Base-by-base conservation (phyloP, 345 rosid genomes). In the Lepidium sativum region DNA sequence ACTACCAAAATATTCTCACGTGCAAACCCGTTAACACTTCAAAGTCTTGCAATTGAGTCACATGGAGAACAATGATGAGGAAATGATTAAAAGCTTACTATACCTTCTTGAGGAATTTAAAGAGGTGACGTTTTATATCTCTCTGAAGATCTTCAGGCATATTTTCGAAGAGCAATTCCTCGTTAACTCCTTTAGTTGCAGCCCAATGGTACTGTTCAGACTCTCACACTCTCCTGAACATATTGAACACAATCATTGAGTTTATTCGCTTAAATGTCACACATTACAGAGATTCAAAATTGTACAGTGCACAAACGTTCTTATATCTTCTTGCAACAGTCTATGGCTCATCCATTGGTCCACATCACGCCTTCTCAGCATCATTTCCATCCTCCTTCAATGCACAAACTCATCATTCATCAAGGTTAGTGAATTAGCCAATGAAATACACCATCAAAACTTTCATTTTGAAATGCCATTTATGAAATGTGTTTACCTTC, bases 311-410 rank as follows among this genome's bases (percentile, higher is more conserved):
- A 49, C 58, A 7, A 0, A 85, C 97, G 81, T 82, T 77, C 83
- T 78, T 32, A 87, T 73, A 9, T 77, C 72, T 73, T 60, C 79
- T 11, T 95, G 95, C 53, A 90, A 78, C 40, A 81, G 80, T 2
- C 95, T 83, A 56, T 80, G 95, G 41, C 84, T 82, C 97, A 87
- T 90, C 97, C 95, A 90, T 33, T 82, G 87, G 78, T 87, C 88
- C 67, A 90, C 84, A 69, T 90, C 97, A 38, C 92, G 97, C 7
- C 75, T 79, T 65, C 95, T 85, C 47, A 87, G 71, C 56, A 85
- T 69, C 95, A 81, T 84, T 77, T 90, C 95, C 69, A 85, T 71
- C 72, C 87, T 79, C 92, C 97, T 90, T 60, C 12, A 20, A 35
- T 37, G 17, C 13, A 73, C 27, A 60, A 25, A 15, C 54, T 54